These are phyloP conservation scores for Lactarius sanguifluus DNA, from an alignment of 768 basidiomycete species.

Conservation along the genomic window DNA sequence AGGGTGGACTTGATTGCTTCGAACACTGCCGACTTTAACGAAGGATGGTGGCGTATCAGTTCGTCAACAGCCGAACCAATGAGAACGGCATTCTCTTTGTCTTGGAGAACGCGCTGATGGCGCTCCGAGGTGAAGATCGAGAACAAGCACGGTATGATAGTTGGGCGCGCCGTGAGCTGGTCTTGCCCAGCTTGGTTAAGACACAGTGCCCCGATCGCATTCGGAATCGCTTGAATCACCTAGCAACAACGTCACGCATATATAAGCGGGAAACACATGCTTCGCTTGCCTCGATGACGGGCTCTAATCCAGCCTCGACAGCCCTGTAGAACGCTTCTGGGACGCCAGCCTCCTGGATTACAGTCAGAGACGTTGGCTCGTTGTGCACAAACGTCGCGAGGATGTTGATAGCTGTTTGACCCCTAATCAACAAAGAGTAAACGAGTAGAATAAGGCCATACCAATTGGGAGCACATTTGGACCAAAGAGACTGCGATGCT, in stretches of 20 bases:
- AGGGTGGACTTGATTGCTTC: constrained; percentile 72
- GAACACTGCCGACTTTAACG: constrained; percentile 76
- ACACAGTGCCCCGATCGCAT: constrained; percentile 94
- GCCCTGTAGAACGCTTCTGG: constrained; percentile 88
- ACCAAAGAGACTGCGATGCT: constrained; percentile 80
- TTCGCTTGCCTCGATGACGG: constrained; percentile 75
- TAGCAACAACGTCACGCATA: constrained; percentile 35
- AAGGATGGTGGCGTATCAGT: constrained; percentile 93
- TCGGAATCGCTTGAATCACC: constrained; percentile 91
- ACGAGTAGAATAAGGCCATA: constrained; percentile 39
- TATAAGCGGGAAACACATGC: not conserved
- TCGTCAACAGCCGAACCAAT: constrained; percentile 93
- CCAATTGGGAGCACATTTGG: constrained; percentile 82
- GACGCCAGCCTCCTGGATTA: constrained; percentile 89
- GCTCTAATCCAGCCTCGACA: constrained; percentile 81
- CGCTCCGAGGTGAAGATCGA: constrained; percentile 82
- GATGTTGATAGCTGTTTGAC: constrained; percentile 75
- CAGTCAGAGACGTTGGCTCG: constrained; percentile 89
- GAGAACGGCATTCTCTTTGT: constrained; percentile 89
- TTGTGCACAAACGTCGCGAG: constrained; percentile 98
- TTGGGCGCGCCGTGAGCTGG: constrained; percentile 71
- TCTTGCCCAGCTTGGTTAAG: constrained; percentile 88
- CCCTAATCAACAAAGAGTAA: constrained; percentile 25
- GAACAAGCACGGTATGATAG: constrained; percentile 83
- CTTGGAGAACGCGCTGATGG: constrained; percentile 79